Percentiles rank a stretch among this genome's conserved stretches.
Evolutionary conservation across 208 protist species (phyloP).

Genomic region (Crithidia expoeki): DNA sequence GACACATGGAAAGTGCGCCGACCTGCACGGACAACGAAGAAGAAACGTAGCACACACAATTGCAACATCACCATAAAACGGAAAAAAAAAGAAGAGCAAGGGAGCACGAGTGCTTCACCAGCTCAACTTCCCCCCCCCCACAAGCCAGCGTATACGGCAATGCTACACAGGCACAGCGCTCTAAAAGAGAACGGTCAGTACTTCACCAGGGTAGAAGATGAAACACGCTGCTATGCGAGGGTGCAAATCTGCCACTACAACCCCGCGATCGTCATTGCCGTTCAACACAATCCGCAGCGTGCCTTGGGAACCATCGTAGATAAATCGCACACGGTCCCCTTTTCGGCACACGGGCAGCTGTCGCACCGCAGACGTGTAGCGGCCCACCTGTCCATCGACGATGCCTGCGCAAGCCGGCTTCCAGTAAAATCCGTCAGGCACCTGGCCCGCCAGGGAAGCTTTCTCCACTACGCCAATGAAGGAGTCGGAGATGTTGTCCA

Average conservation of each 20-base stretch:
- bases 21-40: not conserved
- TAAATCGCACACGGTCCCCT: conserved; percentile 63
- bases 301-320: conserved; percentile 49
- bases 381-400: conserved; percentile 64
- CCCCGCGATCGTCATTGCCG: conserved; percentile 48
- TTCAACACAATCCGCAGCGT: conserved; percentile 61
- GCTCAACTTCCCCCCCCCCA: too few species aligned
- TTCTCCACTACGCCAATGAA: conserved; percentile 84
- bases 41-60: too few species aligned
- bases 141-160: too few species aligned
- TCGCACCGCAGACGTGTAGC: conserved; percentile 34
- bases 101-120: too few species aligned
- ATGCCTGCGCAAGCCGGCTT: conserved; percentile 58
- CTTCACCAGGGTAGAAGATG: conserved; percentile 82
- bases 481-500: conserved; percentile 66
- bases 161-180: too few species aligned
- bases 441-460: conserved; percentile 24
- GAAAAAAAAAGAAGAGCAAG: too few species aligned
- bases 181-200: conserved; percentile 67
- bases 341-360: conserved; percentile 65
- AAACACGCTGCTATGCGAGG: conserved; percentile 72
- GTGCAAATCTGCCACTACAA: conserved; percentile 61
- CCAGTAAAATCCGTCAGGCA: conserved; percentile 87
- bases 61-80: too few species aligned
- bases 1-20: not conserved